Conservation (phyloP, 768 basidiomycete genomes). For the Crassisporium funariophilum region DNA sequence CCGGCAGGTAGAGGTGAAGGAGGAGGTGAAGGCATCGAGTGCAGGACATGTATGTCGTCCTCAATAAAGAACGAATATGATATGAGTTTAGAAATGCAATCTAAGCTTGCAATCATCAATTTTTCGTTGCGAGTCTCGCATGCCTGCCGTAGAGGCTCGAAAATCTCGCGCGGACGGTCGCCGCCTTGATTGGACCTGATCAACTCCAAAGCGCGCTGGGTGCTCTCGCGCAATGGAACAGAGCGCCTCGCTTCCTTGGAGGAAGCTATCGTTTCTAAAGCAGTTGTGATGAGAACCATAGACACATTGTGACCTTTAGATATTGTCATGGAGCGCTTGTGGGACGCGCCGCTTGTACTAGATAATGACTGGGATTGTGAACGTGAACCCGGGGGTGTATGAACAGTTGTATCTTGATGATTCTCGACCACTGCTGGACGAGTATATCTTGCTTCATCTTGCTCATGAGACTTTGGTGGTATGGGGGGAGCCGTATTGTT, state of each 20-base stretch:
- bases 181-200: conserved; percentile 75
- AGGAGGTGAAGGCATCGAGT: conserved; percentile 69
- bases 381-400: conserved; percentile 20
- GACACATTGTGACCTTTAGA: conserved; percentile 76
- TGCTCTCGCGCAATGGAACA: conserved; percentile 77
- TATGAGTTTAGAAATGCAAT: conserved; percentile 96
- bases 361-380: conserved; percentile 28
- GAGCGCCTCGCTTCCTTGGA: conserved; percentile 91
- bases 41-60: conserved; percentile 38
- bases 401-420: conserved; percentile 8
- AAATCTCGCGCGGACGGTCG: conserved; percentile 82
- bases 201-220: conserved; percentile 80
- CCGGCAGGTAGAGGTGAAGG: conserved; percentile 62
- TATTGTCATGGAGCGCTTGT: conserved; percentile 61
- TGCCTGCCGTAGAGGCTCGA: conserved; percentile 93
- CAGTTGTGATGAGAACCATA: conserved; percentile 78
- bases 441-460: conserved; percentile 1
- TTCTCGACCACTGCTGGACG: no score
- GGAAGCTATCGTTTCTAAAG: conserved; percentile 81
- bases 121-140: conserved; percentile 95
- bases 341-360: conserved; percentile 27
- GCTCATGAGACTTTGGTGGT: neutral
- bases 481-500: neutral
- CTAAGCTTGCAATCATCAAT: conserved; percentile 94
- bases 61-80: conserved; percentile 97